Evolutionary conservation across 2,329 filamentous ascomycete species (phyloP), one percentile per base, ranked within the genome.

Genomic region (Colletotrichum spinosum): DNA sequence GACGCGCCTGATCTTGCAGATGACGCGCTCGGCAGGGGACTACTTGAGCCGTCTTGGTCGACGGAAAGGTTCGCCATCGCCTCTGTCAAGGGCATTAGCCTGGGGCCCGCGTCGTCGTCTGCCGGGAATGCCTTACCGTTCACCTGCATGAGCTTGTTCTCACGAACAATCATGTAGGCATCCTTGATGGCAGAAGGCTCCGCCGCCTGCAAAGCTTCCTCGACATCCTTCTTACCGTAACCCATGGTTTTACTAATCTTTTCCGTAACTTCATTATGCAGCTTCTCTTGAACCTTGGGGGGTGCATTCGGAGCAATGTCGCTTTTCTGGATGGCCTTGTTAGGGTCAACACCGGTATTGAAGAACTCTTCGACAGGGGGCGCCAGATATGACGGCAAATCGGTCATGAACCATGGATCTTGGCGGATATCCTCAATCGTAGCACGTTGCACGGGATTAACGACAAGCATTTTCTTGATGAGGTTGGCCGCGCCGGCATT

Each of bases 181-280:
- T 99, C 96, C 80, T 99, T 99, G 83, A 99, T 97, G 10, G 96
- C 94, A 64, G 94, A 98, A 11, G 96, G 96, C 76, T 99, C 96
- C 57, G 96, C 90, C 61, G 93, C 94, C 73, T 92, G 91, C 68
- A 99, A 83, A 25, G 96, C 95, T 78, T 98, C 96, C 75, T 97
- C 92, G 57, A 99, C 95, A 81, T 99, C 96, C 67, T 91, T 91
- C 76, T 93, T 95, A 41, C 92, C 94, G 76, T 99, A 99, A 66
- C 96, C 96, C 94, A 99, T 98, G 1, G 94, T 97, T 80, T 95
- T 96, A 73, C 95, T 96, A 57, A 99, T 91, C 83, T 98, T 98
- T 65, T 94, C 92, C 6, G 97, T 95, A 4, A 98, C 95, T 70
- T 93, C 91, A 66, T 96, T 90, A 75, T 98, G 94, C 35, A 99